Evolutionary conservation across 176 grass and related monocot species (phyloP), one percentile per base, ranked within the genome.

Genomic region (Triticum timopheevii): DNA sequence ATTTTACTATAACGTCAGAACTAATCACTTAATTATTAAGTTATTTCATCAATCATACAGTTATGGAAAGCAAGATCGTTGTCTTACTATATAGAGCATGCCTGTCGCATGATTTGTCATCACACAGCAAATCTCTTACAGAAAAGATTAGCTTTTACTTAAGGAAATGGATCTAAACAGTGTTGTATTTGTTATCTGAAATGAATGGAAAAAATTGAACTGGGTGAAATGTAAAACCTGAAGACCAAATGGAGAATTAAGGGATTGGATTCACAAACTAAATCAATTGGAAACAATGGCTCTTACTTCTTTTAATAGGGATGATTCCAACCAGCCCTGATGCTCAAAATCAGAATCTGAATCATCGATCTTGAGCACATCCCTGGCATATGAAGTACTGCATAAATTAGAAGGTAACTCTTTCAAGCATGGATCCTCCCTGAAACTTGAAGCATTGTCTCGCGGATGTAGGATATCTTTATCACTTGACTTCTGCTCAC

Each of bases 291-390:
- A 86, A 27, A 49, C 69, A 67, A 70, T 54, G 25, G 13, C 67
- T 65, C 86, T 86, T 93, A 96, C 96, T 90, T 91, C 87, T 69
- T 92, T 85, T 84, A 89, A 67, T 58, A 92, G 38, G 49, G 75
- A 49, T 77, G 92, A 92, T 45, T 88, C 82, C 84, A 82, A 80
- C 90, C 84, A 93, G 61, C 33, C 63, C 49, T 76, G 86, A 77
- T 35, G 65, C 11, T 86, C 82, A 73, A 36, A 40, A 49, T 94
- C 83, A 80, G 88, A 94, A 80, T 68, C 80, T 28, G 72, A 88
- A 88, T 83, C 81, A 75, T 88, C 71, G 61, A 86, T 47, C 4
- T 85, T 86, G 36, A 84, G 61, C 23, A 61, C 71, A 80, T 69
- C 59, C 9, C 61, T 88, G 22, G 80, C 56, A 49, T 85, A 3